A percentile compares a stretch with the other conserved stretches of the same genome.
Conservation (phyloP, 345 rosid genomes). For the Pistacia atlantica region DNA sequence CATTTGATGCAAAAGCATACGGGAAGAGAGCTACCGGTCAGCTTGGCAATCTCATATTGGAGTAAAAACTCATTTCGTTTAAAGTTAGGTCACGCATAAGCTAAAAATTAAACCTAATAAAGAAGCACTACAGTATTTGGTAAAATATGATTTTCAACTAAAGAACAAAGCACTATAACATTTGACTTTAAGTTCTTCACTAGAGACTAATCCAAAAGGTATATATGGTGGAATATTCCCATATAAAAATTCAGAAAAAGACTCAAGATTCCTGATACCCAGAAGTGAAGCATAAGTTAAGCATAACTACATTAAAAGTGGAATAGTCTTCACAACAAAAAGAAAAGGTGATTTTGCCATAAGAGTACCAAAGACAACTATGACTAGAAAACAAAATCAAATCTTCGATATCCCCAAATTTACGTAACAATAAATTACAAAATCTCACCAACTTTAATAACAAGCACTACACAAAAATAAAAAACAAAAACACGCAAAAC, state of each 20-base stretch:
- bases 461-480: not conserved
- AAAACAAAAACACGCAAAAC: not conserved
- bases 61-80: not conserved
- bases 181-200: conserved; percentile 32
- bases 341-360: conserved; percentile 22
- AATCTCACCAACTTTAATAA: not conserved
- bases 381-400: conserved; percentile 1
- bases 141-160: conserved; percentile 11
- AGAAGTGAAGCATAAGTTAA: conserved; percentile 25
- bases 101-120: conserved; percentile 1
- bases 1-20: not conserved
- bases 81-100: not conserved
- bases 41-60: not conserved
- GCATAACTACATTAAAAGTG: conserved; percentile 19
- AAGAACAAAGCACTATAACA: conserved; percentile 22
- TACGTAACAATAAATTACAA: conserved; percentile 1
- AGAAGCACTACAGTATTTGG: not conserved
- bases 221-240: conserved; percentile 49
- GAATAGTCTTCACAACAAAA: conserved; percentile 3
- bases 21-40: not conserved
- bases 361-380: not conserved
- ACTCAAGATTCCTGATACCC: conserved; percentile 28
- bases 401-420: not conserved
- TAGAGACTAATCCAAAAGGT: conserved; percentile 28
- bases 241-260: conserved; percentile 12